phyloP scores from a whole-genome alignment of 805 yeast genomes.

The Kodamaea neixiangensis region DNA sequence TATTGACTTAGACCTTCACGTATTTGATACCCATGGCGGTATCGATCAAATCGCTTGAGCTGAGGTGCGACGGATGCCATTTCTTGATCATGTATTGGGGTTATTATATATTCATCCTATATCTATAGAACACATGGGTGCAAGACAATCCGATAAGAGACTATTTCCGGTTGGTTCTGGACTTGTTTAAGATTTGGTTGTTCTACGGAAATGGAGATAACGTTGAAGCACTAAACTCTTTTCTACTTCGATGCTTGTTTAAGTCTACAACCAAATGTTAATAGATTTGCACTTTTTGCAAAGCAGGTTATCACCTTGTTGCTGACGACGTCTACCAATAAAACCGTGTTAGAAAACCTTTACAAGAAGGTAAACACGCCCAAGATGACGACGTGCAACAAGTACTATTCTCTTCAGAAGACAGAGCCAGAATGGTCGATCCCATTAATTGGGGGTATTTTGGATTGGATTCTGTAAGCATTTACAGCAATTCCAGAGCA shows the following conservation, averaged over 20 bases:
- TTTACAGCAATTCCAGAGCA: no score
- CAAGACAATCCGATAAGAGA: neutral
- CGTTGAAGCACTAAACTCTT: constrained; percentile 8
- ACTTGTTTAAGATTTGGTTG: constrained; percentile 12
- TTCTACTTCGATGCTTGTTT: constrained; percentile 7
- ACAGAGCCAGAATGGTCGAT: no score
- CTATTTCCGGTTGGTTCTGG: neutral
- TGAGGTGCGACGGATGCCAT: constrained; percentile 7
- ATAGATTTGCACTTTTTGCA: neutral
- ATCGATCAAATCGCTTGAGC: constrained; percentile 12
- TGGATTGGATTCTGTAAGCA: no score
- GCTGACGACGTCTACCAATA: neutral
- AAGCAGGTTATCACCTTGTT: neutral
- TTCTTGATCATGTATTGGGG: constrained; percentile 17
- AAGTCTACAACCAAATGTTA: neutral
- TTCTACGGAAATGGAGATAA: constrained; percentile 14
- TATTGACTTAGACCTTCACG: constrained; percentile 3
- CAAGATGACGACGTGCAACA: no score
- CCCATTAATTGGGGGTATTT: no score
- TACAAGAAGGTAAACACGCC: neutral
- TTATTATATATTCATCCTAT: constrained; percentile 11
- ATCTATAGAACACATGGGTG: neutral
- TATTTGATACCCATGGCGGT: constrained; percentile 14
- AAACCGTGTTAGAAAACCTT: neutral
- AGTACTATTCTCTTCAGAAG: no score